phyloP scores from a whole-genome alignment of 306 rosid species.

The Cicer chorassanicum region DNA sequence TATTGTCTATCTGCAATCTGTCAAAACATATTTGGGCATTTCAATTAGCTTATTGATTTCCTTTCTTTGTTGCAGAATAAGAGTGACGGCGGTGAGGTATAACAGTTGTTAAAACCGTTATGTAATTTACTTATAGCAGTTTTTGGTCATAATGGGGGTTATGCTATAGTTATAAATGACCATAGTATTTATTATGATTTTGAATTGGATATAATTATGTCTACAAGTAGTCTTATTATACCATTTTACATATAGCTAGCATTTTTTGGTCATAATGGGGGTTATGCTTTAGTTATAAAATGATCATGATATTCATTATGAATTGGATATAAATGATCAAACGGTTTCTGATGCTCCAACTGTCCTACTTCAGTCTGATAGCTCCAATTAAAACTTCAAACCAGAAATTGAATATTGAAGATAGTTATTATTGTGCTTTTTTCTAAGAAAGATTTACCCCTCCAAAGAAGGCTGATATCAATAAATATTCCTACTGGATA shows the following conservation, averaged over 20 bases:
- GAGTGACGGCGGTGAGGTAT: slow-evolving; percentile 67
- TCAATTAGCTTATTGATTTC: slow-evolving; percentile 20
- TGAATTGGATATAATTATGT: slow-evolving; percentile 23
- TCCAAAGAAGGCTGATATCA: not conserved
- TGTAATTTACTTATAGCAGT: slow-evolving; percentile 20
- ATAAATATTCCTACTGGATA: not conserved
- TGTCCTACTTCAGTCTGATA: slow-evolving; percentile 2
- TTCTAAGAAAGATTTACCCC: slow-evolving; percentile 4
- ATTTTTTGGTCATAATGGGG: too few relatives aligned
- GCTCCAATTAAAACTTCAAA: not conserved
- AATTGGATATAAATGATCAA: too few relatives aligned
- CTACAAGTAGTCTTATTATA: not conserved
- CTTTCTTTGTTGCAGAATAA: slow-evolving; percentile 59
- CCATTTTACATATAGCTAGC: too few relatives aligned
- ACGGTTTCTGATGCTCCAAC: not conserved
- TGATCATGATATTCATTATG: too few relatives aligned
- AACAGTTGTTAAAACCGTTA: slow-evolving; percentile 17
- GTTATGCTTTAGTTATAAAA: too few relatives aligned
- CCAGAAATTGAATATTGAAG: not conserved
- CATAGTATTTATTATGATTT: slow-evolving; percentile 12
- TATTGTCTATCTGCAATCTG: slow-evolving; percentile 20
- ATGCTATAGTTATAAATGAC: slow-evolving; percentile 22
- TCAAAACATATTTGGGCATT: slow-evolving; percentile 23
- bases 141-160: slow-evolving; percentile 37
- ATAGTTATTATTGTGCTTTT: slow-evolving; percentile 16